Evolutionary conservation across 2,329 filamentous ascomycete genomes (phyloP), one percentile per base, ranked within the genome.

Genomic region (Amylocarpus encephaloides): DNA sequence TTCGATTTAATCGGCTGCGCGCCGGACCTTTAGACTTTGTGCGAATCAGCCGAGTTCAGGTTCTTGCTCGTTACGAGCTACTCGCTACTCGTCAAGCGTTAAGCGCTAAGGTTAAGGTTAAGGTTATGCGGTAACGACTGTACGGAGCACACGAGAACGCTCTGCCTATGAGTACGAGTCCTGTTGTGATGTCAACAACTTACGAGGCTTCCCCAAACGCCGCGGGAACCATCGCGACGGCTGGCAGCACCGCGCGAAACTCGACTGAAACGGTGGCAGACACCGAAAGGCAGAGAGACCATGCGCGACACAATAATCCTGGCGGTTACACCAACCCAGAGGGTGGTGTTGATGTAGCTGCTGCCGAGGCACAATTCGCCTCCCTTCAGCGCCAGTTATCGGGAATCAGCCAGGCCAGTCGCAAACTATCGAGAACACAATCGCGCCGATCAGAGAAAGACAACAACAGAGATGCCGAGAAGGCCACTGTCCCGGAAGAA

Each of bases 331-430:
- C 71, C 5, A 63, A 62, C n/a, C 53, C 58, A 19, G 48, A 48
- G 9, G 49, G 39, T 33, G 80, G 80, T 18, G 75, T 90, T 30
- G 50, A 64, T 50, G 76, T 91, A 46, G 72, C 79, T 51, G 76
- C 78, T 46, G 86, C 86, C 39, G 79, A 87, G 66, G 78, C 78
- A 30, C 84, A 89, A 22, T 91, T 90, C 57, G 78, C 77, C 0
- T 75, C 86, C 56, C 73, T 91, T 12, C 83, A 78, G 62, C 73
- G 76, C 33, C 76, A 83, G 64, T 69, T 85, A 16, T 78, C 79
- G 1, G 73, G 73, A 6, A 65, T 77, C n/a, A 83, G 79, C 6
- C 73, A 73, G 29, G 71, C 71, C 0, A 81, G 77, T 62, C 70
- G 70, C 70, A 19, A 62, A 73, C 15, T 83, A 73, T 15, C 73